phyloP scores from a whole-genome alignment of 805 yeast genomes.

The Tetrapisispora fleetii region DNA sequence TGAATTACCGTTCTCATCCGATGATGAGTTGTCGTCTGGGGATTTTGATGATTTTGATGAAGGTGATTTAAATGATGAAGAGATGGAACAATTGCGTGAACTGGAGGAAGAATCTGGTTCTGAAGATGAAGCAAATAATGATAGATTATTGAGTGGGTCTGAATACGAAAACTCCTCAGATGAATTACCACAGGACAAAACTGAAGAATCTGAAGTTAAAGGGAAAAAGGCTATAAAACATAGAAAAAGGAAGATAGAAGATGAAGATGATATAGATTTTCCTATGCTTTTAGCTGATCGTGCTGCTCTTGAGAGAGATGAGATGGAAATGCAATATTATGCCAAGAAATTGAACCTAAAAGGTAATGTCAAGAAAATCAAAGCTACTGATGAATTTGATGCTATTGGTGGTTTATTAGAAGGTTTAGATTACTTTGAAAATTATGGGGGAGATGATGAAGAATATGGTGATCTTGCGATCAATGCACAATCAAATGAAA shows the following conservation, averaged over 20 bases:
- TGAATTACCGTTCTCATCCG: slow-evolving; percentile 32
- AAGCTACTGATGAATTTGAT: slow-evolving; percentile 52
- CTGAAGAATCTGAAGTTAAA: slow-evolving; percentile 4
- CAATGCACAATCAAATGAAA: slow-evolving; percentile 3
- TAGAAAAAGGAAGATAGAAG: slow-evolving; percentile 6
- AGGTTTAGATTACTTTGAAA: slow-evolving; percentile 41
- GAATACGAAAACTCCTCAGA: slow-evolving; percentile 3
- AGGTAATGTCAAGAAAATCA: slow-evolving; percentile 40
- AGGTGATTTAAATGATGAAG: slow-evolving; percentile 30
- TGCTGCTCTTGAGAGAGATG: slow-evolving; percentile 48
- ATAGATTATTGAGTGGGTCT: slow-evolving; percentile 3
- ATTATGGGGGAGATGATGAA: slow-evolving; percentile 26
- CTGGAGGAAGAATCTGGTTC: slow-evolving; percentile 14
- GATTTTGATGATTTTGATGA: slow-evolving; percentile 38
- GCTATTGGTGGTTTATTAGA: slow-evolving; percentile 74
- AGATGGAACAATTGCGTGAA: slow-evolving; percentile 24
- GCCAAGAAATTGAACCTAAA: slow-evolving; percentile 72
- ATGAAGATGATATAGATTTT: slow-evolving; percentile 8
- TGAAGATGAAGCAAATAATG: slow-evolving; percentile 6
- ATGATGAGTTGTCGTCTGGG: slow-evolving; percentile 34
- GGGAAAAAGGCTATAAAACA: slow-evolving; percentile 12
- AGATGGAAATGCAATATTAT: slow-evolving; percentile 70
- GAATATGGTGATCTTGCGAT: slow-evolving; percentile 25
- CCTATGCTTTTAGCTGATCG: slow-evolving; percentile 36
- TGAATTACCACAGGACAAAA: slow-evolving; percentile 14